Conservation (phyloP, 2,329 filamentous ascomycete species). For the Botrytis elliptica region DNA sequence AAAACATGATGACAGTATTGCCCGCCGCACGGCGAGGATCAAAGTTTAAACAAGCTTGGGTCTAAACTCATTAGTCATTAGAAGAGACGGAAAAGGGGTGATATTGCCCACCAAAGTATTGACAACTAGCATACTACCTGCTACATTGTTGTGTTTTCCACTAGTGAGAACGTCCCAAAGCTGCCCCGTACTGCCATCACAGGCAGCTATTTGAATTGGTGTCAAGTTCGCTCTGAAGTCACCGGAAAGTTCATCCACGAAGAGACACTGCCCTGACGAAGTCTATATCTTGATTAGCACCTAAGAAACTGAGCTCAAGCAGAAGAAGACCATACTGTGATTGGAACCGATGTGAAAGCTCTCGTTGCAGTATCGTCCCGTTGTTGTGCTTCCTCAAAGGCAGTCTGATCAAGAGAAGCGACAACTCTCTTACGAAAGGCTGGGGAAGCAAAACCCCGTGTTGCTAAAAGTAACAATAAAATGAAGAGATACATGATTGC, state of each 20-base stretch:
- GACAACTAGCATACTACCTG: conserved; percentile 49
- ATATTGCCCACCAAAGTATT: conserved; percentile 47
- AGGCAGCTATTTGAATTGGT: conserved; percentile 44
- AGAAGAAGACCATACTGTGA: conserved; percentile 40
- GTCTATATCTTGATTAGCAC: conserved; percentile 15
- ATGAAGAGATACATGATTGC: conserved; percentile 8
- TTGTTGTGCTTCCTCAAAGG: conserved; percentile 47
- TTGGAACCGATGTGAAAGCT: conserved; percentile 43
- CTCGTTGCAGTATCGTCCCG: conserved; percentile 44
- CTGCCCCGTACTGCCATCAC: conserved; percentile 43
- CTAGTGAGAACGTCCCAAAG: conserved; percentile 47
- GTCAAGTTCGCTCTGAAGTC: conserved; percentile 48
- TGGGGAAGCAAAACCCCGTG: conserved; percentile 10
- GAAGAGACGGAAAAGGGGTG: not conserved
- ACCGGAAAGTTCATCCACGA: conserved; percentile 46
- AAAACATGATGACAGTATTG: conserved; percentile 56
- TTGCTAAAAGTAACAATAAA: conserved; percentile 9
- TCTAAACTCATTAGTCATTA: conserved; percentile 36
- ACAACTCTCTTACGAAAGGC: conserved; percentile 3
- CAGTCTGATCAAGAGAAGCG: conserved; percentile 15
- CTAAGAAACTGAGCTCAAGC: not conserved
- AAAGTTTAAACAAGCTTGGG: conserved; percentile 58
- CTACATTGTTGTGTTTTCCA: conserved; percentile 51
- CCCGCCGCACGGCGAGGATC: conserved; percentile 52
- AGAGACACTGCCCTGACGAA: conserved; percentile 44